Conservation (phyloP, 768 basidiomycete species). For the Naematelia aurantialba region DNA sequence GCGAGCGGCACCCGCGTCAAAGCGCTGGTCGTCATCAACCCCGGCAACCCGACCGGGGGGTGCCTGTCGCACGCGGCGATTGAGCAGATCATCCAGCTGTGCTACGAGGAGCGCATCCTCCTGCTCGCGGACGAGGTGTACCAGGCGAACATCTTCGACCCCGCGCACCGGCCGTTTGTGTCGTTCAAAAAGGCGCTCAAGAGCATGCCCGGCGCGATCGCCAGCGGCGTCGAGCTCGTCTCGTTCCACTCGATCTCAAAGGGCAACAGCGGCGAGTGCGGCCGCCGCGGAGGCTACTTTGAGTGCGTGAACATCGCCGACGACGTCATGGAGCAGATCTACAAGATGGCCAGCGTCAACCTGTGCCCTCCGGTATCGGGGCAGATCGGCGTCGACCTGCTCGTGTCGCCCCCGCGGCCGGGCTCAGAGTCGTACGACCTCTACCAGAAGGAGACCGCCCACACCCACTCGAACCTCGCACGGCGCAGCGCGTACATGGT, state of each 20-base stretch:
- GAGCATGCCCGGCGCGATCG: constrained; percentile 59
- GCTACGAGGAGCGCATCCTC: constrained; percentile 77
- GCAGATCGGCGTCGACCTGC: constrained; percentile 84
- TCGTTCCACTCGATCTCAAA: constrained; percentile 98
- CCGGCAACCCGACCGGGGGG: constrained; percentile 93
- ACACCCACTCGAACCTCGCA: constrained; percentile 63
- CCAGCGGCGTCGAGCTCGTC: constrained; percentile 64
- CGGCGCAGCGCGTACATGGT: constrained; percentile 58
- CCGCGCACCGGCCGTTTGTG: constrained; percentile 66
- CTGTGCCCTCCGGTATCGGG: constrained; percentile 87
- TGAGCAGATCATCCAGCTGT: constrained; percentile 71
- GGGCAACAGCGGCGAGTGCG: constrained; percentile 93
- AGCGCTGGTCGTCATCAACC: constrained; percentile 95
- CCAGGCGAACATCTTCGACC: constrained; percentile 81
- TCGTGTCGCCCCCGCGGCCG: constrained; percentile 80
- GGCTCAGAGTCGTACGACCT: constrained; percentile 71
- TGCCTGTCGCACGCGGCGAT: constrained; percentile 71
- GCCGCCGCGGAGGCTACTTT: constrained; percentile 94
- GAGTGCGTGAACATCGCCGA: constrained; percentile 78
- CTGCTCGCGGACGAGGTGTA: constrained; percentile 99
- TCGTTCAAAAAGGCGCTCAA: constrained; percentile 88
- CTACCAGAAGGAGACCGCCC: constrained; percentile 78
- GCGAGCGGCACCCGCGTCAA: constrained; percentile 64
- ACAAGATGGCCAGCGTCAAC: constrained; percentile 90
- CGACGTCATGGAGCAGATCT: constrained; percentile 77